Conservation (phyloP, 169 alveolate genomes). For the Neospora caninum region DNA sequence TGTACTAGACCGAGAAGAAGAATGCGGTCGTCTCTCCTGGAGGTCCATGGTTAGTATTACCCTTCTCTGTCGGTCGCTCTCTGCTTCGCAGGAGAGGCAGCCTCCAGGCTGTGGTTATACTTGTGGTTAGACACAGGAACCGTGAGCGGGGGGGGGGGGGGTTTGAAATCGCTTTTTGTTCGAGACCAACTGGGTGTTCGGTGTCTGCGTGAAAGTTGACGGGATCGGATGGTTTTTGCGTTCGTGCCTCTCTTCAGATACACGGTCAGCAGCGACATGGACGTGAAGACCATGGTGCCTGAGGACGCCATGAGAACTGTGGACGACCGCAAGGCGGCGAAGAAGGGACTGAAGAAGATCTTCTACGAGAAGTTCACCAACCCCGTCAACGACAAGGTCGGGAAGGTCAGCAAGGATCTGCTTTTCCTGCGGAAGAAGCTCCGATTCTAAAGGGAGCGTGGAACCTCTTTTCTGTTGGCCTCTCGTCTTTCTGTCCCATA, state of each 20-base stretch:
- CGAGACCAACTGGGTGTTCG: no score
- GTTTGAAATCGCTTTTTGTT: no score
- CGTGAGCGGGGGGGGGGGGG: no score
- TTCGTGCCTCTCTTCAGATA: constrained; percentile 17
- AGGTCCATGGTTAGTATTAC: no score
- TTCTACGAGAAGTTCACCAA: constrained; percentile 71
- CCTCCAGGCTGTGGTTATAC: no score
- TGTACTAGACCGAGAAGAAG: no score
- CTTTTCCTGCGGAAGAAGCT: constrained; percentile 73
- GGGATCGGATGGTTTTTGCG: no score
- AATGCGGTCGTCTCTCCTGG: no score
- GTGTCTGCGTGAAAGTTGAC: no score
- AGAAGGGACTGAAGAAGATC: constrained; percentile 63
- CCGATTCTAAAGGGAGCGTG: constrained; percentile 58
- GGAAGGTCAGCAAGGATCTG: constrained; percentile 65
- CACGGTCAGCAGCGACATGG: constrained; percentile 66
- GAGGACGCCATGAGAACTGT: constrained; percentile 62
- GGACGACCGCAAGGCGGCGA: constrained; percentile 66
- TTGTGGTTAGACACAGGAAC: no score
- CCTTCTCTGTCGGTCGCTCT: no score
- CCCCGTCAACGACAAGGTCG: constrained; percentile 72
- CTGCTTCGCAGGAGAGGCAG: no score
- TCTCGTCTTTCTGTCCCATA: neutral
- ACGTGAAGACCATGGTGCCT: constrained; percentile 68
- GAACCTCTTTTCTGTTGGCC: neutral